Percentiles rank a stretch among this genome's conserved stretches.
These are phyloP conservation scores for Aaosphaeria pasadenensis DNA, from an alignment of 2,329 filamentous ascomycete species.

Conservation along the genomic window DNA sequence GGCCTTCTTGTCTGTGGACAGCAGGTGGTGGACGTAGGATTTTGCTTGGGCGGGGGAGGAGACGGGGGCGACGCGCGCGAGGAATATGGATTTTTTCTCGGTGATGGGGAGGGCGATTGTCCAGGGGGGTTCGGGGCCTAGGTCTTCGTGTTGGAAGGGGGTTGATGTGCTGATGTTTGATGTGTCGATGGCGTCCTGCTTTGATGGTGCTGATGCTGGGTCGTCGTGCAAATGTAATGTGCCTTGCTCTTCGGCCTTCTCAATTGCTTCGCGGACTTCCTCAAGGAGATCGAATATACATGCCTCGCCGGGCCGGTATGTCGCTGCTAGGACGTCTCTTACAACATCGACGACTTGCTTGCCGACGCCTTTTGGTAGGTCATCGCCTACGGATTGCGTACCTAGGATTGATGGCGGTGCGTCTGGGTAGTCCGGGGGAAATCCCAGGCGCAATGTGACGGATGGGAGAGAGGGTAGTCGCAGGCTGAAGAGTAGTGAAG, in stretches of 20 bases:
- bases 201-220: not conserved
- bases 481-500: conserved; percentile 46
- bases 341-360: conserved; percentile 68
- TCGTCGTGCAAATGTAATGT: conserved; percentile 21
- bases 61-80: conserved; percentile 73
- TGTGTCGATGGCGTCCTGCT: not conserved
- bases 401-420: conserved; percentile 70
- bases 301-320: conserved; percentile 71
- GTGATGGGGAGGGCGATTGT: conserved; percentile 67
- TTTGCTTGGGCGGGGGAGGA: conserved; percentile 68
- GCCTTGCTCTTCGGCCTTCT: conserved; percentile 45
- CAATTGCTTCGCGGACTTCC: conserved; percentile 48
- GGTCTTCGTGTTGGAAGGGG: conserved; percentile 6
- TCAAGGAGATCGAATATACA: conserved; percentile 93
- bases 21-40: conserved; percentile 68
- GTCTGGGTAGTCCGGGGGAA: conserved; percentile 72
- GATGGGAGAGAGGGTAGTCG: conserved; percentile 63
- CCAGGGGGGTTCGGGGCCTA: conserved; percentile 61
- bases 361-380: conserved; percentile 68
- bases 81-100: conserved; percentile 84
- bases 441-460: conserved; percentile 58
- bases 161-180: conserved; percentile 1
- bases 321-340: conserved; percentile 61
- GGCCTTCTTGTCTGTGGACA: conserved; percentile 79
- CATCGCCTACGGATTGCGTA: conserved; percentile 71